Evolutionary conservation across 495 filamentous ascomycete species (phyloP), one percentile per base, ranked within the genome.

Genomic region (Aspergillus sclerotioniger): DNA sequence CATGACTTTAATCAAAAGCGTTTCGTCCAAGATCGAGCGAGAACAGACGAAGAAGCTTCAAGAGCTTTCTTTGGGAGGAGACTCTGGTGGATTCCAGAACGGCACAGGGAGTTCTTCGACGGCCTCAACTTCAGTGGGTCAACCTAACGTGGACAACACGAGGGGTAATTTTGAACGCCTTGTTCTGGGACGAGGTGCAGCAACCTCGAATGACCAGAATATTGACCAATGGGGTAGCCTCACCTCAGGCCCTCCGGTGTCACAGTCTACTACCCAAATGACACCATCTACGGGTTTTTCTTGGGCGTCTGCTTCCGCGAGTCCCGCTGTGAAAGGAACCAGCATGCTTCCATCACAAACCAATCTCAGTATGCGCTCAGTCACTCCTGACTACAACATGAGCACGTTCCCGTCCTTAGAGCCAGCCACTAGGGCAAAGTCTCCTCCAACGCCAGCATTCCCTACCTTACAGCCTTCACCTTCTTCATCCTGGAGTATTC

Each of bases 41-140:
- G 95, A 98, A 61, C 92, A 96, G 61, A 87, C 80, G 7, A 86
- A 84, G 67, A 96, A 96, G 66, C 74, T 98, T 2, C 87, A 88
- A 62, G 95, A 98, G 59, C 78, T 98, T 29, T 84, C 84, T 3
- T 77, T 81, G 20, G 76, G 82, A 12, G 67, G 70, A 9, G 71
- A 75, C 20, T 68, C 77, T 29, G 50, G 69, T 41, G 74, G 75
- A 7, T 76, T 73, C 46, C 67, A 71, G 13, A 71, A 73, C 45
- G 65, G 68, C 4, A 62, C 63, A 7, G 64, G 64, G 32, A 58
- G 62, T 37, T 62, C 72, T 49, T 68, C 71, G 2, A 67, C 60
- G 51, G 56, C 64, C 4, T 53, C 59, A 15, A 66, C 44, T 17
- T 59, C 52, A 19, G 56, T 69, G 15, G 60, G 50, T n/a, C 64